phyloP scores from a whole-genome alignment of 208 protist species.

The Trypanosoma cruzi region DNA sequence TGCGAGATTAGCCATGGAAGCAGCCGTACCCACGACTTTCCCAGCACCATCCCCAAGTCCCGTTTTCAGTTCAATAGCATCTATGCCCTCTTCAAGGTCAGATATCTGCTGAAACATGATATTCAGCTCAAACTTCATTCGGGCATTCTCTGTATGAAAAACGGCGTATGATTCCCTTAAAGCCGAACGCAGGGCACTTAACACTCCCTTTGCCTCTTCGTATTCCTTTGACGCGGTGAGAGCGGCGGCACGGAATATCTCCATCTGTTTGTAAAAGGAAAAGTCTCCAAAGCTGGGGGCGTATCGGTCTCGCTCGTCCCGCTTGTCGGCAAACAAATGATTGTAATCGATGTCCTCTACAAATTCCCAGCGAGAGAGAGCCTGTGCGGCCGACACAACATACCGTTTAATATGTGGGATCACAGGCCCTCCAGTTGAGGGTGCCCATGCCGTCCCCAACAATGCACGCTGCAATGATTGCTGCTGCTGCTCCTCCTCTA shows the following conservation, averaged over 20 bases:
- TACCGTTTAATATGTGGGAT: constrained; percentile 47
- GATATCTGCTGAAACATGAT: constrained; percentile 84
- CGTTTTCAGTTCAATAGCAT: constrained; percentile 55
- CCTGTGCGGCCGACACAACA: constrained; percentile 63
- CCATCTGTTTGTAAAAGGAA: constrained; percentile 48
- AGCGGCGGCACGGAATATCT: constrained; percentile 63
- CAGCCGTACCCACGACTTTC: background rate
- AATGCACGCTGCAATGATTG: background rate
- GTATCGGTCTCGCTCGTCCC: background rate
- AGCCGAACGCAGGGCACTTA: constrained; percentile 46
- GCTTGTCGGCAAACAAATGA: background rate
- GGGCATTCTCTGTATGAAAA: constrained; percentile 73
- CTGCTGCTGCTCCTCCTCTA: background rate
- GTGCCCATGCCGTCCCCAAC: background rate
- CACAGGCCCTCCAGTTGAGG: background rate
- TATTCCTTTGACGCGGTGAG: constrained; percentile 55
- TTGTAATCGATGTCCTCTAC: constrained; percentile 42
- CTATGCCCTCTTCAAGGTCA: constrained; percentile 85
- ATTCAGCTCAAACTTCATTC: constrained; percentile 73
- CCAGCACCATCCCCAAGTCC: background rate
- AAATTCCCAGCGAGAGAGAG: constrained; percentile 80
- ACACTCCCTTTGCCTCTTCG: constrained; percentile 54
- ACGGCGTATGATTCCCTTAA: constrained; percentile 70
- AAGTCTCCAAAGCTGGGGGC: constrained; percentile 16
- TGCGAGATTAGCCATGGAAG: background rate